Base-by-base conservation (phyloP, 1,284 basidiomycete species). In the Porphyrellus sp. region DNA sequence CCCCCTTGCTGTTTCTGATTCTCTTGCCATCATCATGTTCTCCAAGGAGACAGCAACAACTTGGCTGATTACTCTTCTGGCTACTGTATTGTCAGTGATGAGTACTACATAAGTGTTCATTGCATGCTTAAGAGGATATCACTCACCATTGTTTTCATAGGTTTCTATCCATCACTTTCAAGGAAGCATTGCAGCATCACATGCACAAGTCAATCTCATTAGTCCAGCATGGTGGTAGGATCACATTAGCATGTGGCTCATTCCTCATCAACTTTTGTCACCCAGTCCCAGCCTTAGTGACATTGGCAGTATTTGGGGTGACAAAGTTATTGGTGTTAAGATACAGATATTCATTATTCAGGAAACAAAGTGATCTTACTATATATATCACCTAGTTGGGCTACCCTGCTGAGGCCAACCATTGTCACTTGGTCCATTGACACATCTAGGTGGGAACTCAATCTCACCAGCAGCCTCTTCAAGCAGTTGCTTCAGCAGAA, bases 261-360 rank as follows among this genome's bases (percentile, higher is more conserved):
- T 37, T 21, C 20, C 21, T 37, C 18, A 37, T 37, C 18, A 37
- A 37, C 35, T 9, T 37, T 21, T 20, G 35, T 4, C 35, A 37
- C 12, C 20, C 21, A 4, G 8, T 9, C 18, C 20, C 20, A 4
- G 21, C 35, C 5, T 37, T 37, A 8, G 11, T 21, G 12, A 37
- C 37, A 3, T 15, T 38, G 37, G 20, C 13, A 13, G 37, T 38
- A 23, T 38, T 52, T 27, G 59, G 45, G 5, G 13, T 49, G 13
- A 51, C 56, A n/a, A 60, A 23, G 15, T 39, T 61, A 15, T 8
- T 60, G 33, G 51, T 52, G 4, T 55, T 59, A 4, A 58, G 59
- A 59, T 60, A 34, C 13, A 4, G 12, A n/a, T 2, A 16, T 46
- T 52, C 8, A 9, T 49, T 20, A 5, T 7, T 9, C 21, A 1